Evolutionary conservation across 345 rosid genomes (phyloP).

Genomic region (Luvunga scandens): DNA sequence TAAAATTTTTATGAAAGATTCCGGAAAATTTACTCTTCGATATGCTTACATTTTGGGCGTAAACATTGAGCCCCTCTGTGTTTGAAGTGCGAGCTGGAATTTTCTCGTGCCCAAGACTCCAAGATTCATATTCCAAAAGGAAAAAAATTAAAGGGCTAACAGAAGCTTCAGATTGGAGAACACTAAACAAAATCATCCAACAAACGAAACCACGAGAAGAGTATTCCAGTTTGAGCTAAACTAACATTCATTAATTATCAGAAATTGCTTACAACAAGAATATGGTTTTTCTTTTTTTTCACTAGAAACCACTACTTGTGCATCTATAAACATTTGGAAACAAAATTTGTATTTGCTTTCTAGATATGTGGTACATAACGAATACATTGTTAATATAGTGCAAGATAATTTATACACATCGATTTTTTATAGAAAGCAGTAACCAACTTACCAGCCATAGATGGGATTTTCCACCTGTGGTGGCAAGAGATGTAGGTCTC

Average conservation of each 20-base stretch:
- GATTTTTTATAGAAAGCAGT: not conserved
- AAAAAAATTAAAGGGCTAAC: not conserved
- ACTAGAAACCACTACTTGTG: slow-evolving; percentile 1
- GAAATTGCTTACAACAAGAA: not conserved
- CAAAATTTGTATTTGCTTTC: slow-evolving; percentile 18
- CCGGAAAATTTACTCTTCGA: too few relatives aligned
- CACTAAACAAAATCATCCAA: not conserved
- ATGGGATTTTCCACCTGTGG: slow-evolving; percentile 82
- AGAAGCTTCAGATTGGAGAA: not conserved
- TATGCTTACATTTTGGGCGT: too few relatives aligned
- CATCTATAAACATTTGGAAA: slow-evolving; percentile 1
- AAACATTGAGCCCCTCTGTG: too few relatives aligned
- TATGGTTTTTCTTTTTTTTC: not conserved
- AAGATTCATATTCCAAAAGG: not conserved
- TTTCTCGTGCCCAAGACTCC: not conserved
- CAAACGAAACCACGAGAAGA: not conserved
- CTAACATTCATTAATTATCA: not conserved
- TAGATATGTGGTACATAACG: not conserved
- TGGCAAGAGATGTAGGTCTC: slow-evolving; percentile 80
- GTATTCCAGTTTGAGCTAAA: not conserved
- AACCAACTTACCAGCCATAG: slow-evolving; percentile 56
- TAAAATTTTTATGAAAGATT: too few relatives aligned
- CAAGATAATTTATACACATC: slow-evolving; percentile 4
- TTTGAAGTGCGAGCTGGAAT: too few relatives aligned
- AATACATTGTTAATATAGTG: not conserved